Evolutionary conservation across 208 protist species (phyloP).

Genomic region (Trypanosoma congolense): DNA sequence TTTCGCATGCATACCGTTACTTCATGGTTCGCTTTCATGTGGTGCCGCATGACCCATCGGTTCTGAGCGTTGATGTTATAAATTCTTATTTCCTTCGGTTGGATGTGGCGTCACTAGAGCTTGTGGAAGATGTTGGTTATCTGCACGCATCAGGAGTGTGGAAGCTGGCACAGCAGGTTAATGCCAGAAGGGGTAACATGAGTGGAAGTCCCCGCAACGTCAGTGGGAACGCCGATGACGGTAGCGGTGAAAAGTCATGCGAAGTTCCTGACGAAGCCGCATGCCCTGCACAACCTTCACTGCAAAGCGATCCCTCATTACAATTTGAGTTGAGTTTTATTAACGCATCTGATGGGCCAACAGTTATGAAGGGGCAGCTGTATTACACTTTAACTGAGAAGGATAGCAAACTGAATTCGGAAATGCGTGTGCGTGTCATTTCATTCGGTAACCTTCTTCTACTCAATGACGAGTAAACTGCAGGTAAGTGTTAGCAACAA

Average conservation of each 20-base stretch:
- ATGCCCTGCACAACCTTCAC: neutral
- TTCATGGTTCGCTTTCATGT: slow-evolving; percentile 51
- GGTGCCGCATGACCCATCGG: slow-evolving; percentile 18
- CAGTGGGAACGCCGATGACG: neutral
- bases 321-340: slow-evolving; percentile 63
- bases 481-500: too few relatives aligned
- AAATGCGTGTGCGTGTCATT: slow-evolving; percentile 45
- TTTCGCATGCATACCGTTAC: slow-evolving; percentile 47
- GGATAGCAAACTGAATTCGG: slow-evolving; percentile 15
- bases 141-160: slow-evolving; percentile 50
- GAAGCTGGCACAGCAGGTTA: slow-evolving; percentile 38
- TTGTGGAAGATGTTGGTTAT: slow-evolving; percentile 64
- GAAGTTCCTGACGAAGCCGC: slow-evolving; percentile 4
- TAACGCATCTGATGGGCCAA: slow-evolving; percentile 42
- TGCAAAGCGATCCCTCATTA: slow-evolving; percentile 1
- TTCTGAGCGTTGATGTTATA: slow-evolving; percentile 33
- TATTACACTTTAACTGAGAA: slow-evolving; percentile 56
- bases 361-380: slow-evolving; percentile 71
- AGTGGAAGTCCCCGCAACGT: slow-evolving; percentile 2
- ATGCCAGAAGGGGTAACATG: slow-evolving; percentile 7
- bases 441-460: slow-evolving; percentile 54
- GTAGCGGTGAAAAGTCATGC: neutral
- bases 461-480: slow-evolving; percentile 9
- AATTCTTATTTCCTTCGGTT: slow-evolving; percentile 71
- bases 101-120: slow-evolving; percentile 41